Percentiles rank a stretch among this genome's conserved stretches.
These are phyloP conservation scores for Anthracocystis panici-leucophaei DNA, from an alignment of 1,284 basidiomycete species.

Conservation along the genomic window DNA sequence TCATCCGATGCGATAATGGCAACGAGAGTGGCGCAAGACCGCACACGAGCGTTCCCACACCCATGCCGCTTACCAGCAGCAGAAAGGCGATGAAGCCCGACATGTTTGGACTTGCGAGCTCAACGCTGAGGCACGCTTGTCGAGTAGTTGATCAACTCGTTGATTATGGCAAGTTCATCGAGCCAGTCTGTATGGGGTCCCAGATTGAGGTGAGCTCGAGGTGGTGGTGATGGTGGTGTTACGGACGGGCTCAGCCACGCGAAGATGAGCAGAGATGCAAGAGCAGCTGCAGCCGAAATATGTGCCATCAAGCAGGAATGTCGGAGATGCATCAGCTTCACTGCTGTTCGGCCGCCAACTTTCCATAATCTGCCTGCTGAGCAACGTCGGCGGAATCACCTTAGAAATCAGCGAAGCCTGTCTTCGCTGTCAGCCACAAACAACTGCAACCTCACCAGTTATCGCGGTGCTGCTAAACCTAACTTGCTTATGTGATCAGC, in stretches of 20 bases:
- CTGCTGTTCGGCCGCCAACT: too few relatives aligned
- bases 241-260: neutral
- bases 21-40: constrained; percentile 61
- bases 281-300: too few relatives aligned
- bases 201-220: too few relatives aligned
- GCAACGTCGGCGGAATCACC: too few relatives aligned
- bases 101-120: constrained; percentile 18
- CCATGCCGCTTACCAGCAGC: constrained; percentile 52
- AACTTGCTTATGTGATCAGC: neutral
- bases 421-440: constrained; percentile 6
- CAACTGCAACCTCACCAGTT: constrained; percentile 34
- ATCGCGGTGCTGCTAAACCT: constrained; percentile 11
- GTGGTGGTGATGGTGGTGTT: neutral
- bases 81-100: constrained; percentile 37
- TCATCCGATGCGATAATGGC: constrained; percentile 52
- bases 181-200: neutral
- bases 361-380: too few relatives aligned
- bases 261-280: too few relatives aligned
- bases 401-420: too few relatives aligned
- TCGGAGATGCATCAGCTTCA: neutral
- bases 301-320: constrained; percentile 1
- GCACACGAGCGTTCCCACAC: constrained; percentile 59
- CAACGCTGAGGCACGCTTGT: constrained; percentile 5
- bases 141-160: neutral
- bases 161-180: constrained; percentile 18